Percentiles rank a stretch among this genome's conserved stretches.
Conservation (phyloP, 176 grass and related monocot genomes). For the Hsuehochloa calcarea region DNA sequence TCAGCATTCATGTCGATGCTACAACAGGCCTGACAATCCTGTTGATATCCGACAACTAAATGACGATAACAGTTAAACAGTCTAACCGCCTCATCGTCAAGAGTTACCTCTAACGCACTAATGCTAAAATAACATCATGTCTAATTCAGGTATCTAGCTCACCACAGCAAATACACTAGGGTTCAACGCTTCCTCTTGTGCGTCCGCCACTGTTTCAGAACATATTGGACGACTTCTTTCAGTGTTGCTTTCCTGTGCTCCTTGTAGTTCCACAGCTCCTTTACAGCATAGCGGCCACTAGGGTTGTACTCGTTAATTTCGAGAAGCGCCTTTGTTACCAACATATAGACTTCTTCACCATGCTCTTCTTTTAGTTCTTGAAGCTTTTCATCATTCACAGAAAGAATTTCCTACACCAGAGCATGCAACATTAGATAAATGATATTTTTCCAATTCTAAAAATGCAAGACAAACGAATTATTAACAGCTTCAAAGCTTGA, state of each 20-base stretch:
- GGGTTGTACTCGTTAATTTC: constrained; percentile 67
- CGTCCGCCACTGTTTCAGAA: constrained; percentile 15
- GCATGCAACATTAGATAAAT: background rate
- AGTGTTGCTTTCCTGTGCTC: constrained; percentile 21
- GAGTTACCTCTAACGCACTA: background rate
- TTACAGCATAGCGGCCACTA: constrained; percentile 30
- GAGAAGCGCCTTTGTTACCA: constrained; percentile 43
- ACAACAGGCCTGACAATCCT: background rate
- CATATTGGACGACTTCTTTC: constrained; percentile 23
- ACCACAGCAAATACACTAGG: background rate
- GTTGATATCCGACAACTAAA: background rate
- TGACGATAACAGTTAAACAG: background rate
- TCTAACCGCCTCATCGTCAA: background rate
- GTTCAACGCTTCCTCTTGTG: constrained; percentile 14
- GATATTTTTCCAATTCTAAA: background rate
- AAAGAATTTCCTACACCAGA: constrained; percentile 41
- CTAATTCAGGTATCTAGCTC: background rate
- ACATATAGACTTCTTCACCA: constrained; percentile 37
- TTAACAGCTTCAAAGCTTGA: background rate
- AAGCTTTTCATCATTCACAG: constrained; percentile 39
- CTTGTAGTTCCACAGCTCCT: constrained; percentile 45
- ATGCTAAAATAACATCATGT: background rate
- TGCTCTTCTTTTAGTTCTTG: constrained; percentile 34
- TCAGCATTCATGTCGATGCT: background rate
- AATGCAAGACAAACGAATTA: background rate